Percentiles rank a stretch among this genome's conserved stretches.
These are phyloP conservation scores for Rossbeevera mucosa DNA, from an alignment of 768 basidiomycete genomes.

Conservation along the genomic window DNA sequence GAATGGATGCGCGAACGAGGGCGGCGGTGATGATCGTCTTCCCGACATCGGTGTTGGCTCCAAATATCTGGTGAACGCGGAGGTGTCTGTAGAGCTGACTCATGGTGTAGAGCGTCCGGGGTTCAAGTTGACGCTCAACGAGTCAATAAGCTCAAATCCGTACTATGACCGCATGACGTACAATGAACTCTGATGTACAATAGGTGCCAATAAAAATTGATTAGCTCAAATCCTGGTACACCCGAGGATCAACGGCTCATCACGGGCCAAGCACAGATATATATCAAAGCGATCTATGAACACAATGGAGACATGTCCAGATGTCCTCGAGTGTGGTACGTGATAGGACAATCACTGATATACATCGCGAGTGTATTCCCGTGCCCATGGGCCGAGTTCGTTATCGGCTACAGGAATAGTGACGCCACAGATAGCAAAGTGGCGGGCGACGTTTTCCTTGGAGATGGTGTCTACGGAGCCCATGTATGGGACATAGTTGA, in stretches of 20 bases:
- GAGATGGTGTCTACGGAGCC: constrained; percentile 28
- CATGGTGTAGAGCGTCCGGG: constrained; percentile 56
- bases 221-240: background rate
- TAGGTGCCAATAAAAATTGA: constrained; percentile 39
- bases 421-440: constrained; percentile 41
- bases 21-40: constrained; percentile 90
- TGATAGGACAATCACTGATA: constrained; percentile 12
- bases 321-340: constrained; percentile 17
- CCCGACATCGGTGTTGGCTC: constrained; percentile 94
- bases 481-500: constrained; percentile 30
- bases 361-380: constrained; percentile 31
- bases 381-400: constrained; percentile 39
- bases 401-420: constrained; percentile 32
- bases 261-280: constrained; percentile 1
- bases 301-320: constrained; percentile 26
- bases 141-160: too few species aligned
- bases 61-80: constrained; percentile 86
- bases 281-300: constrained; percentile 10
- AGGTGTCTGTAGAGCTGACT: constrained; percentile 81
- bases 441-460: constrained; percentile 34
- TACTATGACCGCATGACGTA: too few species aligned
- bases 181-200: too few species aligned
- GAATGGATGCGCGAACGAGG: constrained; percentile 73
- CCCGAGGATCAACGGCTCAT: background rate
- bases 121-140: constrained; percentile 49